A percentile compares a stretch with the other conserved stretches of the same genome.
phyloP scores from a whole-genome alignment of 257 asterid species.

The Datura wrightii region DNA sequence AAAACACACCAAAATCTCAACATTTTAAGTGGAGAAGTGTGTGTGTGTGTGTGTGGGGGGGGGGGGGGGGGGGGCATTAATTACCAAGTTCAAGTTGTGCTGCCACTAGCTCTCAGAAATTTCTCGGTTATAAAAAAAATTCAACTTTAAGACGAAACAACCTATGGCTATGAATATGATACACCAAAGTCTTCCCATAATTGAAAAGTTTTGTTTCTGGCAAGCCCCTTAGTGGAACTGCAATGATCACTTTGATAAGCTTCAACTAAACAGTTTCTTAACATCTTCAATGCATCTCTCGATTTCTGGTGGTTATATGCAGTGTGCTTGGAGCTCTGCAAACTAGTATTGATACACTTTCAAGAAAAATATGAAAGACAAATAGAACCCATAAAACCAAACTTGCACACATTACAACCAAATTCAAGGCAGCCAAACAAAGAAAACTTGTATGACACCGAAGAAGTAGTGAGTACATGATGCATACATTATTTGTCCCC shows the following conservation, averaged over 20 bases:
- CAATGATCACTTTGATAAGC: neutral
- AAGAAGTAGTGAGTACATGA: neutral
- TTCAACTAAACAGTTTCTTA: neutral
- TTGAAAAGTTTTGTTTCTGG: neutral
- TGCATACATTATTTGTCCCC: conserved; percentile 58
- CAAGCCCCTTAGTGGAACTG: neutral
- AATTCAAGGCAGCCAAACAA: neutral
- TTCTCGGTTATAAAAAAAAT: neutral
- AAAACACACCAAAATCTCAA: conserved; percentile 15
- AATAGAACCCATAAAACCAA: neutral
- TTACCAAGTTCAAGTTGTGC: neutral
- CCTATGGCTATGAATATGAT: conserved; percentile 14
- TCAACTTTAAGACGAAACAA: conserved; percentile 10
- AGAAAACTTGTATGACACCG: conserved; percentile 10
- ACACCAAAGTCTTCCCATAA: neutral
- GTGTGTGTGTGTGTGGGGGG: too few relatives aligned
- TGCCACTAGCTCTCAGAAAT: neutral
- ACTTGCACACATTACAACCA: conserved; percentile 22
- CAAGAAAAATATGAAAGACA: neutral
- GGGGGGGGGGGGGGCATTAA: too few relatives aligned
- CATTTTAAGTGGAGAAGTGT: neutral
- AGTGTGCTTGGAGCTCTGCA: neutral
- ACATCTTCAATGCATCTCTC: conserved; percentile 15
- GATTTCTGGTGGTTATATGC: conserved; percentile 1
- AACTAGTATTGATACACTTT: neutral